Base-by-base conservation (phyloP, 2,329 filamentous ascomycete species). In the Zasmidium angulare region DNA sequence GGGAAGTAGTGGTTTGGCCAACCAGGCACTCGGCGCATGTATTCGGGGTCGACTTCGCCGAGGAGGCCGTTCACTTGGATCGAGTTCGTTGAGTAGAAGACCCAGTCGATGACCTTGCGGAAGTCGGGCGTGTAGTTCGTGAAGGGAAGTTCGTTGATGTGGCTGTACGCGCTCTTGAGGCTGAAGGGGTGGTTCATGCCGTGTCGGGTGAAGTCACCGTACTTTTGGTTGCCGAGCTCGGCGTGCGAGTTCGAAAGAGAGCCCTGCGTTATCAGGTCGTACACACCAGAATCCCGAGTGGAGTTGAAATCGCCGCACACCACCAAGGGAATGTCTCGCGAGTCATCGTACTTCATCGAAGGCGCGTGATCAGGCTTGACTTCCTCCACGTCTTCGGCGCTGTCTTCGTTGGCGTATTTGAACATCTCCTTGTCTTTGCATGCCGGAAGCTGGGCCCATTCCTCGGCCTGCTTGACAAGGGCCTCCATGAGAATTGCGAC, bases 111-210 rank as follows among this genome's bases (percentile, higher is more conserved):
- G 58, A 96, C 90, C 63, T 92, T 93, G 53, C 86, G 85, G 77
- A 97, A 99, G n/a, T 87, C 86, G 1, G 95, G 93, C 14, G 92
- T 96, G 77, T 98, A 99, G 77, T 99, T 99, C 50, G 95, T 99
- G 75, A 96, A 99, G 3, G 87, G 86, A 68, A 98, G 79, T 73
- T 96, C 91, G 59, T 92, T 89, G 54, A 96, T 88, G 63, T 89
- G 85, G 36, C 86, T 85, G 75, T 99, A 99, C 2, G 92, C 88
- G 21, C 95, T 96, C 71, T 95, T 91, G 66, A 99, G 81, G 71
- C 89, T 93, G 80, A 98, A 99, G 0, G 93, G 92, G 75, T 99
- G 95, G 63, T 90, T 88, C 76, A 98, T 96, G 61, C 95, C 95
- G 68, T 96, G 87, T 59, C 89, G 85, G 2, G 92, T 97, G 75